phyloP scores from a whole-genome alignment of 139 green algal species.

The Coccomyxa sp. region DNA sequence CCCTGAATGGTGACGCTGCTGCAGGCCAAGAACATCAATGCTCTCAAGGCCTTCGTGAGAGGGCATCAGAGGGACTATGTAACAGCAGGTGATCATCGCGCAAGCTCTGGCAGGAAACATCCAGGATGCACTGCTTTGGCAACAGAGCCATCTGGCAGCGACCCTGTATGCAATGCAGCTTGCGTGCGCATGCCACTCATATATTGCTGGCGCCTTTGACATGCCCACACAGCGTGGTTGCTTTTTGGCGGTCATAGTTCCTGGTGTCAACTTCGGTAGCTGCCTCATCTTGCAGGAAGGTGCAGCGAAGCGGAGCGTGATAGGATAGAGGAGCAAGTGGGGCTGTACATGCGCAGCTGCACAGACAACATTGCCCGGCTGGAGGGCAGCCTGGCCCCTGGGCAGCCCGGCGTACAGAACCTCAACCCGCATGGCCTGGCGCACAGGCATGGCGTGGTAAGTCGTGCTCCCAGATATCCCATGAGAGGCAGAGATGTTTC shows the following conservation, averaged over 20 bases:
- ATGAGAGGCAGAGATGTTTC: neutral
- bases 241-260: neutral
- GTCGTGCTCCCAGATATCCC: neutral
- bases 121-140: no score
- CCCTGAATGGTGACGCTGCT: no score
- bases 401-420: neutral
- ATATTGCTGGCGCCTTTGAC: neutral
- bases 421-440: constrained; percentile 50
- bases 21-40: constrained; percentile 39
- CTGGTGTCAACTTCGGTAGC: no score
- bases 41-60: constrained; percentile 28
- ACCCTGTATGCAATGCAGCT: no score
- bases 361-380: constrained; percentile 44
- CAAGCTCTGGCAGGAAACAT: no score
- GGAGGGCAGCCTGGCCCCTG: constrained; percentile 21
- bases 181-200: no score
- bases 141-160: no score
- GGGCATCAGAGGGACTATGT: constrained; percentile 44
- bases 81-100: no score
- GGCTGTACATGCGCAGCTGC: constrained; percentile 30
- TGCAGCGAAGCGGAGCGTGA: constrained; percentile 40
- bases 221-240: neutral
- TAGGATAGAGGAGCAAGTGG: constrained; percentile 52
- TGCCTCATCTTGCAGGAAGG: constrained; percentile 25
- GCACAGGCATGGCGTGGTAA: constrained; percentile 72